Evolutionary conservation across 352 stramenopile species (phyloP).

Genomic region (Aphanomyces astaci): DNA sequence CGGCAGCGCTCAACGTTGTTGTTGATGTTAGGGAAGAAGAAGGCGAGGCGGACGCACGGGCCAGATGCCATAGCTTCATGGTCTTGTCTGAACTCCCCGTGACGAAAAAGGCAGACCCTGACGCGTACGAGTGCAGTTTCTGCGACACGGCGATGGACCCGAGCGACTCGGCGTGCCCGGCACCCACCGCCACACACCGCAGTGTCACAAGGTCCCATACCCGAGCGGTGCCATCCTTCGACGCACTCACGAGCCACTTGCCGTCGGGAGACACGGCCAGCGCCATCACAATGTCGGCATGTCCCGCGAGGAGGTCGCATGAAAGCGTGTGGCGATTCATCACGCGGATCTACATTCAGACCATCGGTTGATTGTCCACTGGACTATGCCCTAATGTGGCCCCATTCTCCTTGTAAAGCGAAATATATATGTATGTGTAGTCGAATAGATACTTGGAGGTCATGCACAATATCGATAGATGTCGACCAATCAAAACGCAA

Average conservation of each 20-base stretch:
- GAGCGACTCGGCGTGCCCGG: conserved; percentile 92
- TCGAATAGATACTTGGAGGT: too few relatives aligned
- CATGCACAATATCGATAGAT: too few relatives aligned
- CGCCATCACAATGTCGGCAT: conserved; percentile 95
- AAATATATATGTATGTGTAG: too few relatives aligned
- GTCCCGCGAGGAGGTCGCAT: conserved; percentile 93
- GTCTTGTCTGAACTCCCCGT: conserved; percentile 96
- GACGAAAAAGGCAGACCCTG: conserved; percentile 89
- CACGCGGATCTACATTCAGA: conserved; percentile 92
- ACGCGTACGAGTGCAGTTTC: conserved; percentile 62
- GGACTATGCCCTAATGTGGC: too few relatives aligned
- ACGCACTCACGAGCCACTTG: conserved; percentile 88
- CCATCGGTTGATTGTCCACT: too few relatives aligned
- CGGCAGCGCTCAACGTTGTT: conserved; percentile 44
- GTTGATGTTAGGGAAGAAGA: conserved; percentile 32
- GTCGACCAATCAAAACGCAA: too few relatives aligned
- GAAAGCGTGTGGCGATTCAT: conserved; percentile 89
- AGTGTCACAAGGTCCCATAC: conserved; percentile 81
- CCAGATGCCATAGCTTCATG: conserved; percentile 96
- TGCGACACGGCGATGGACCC: conserved; percentile 89
- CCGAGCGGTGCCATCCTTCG: conserved; percentile 90
- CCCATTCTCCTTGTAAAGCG: too few relatives aligned
- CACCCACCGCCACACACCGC: conserved; percentile 82
- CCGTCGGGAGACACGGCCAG: conserved; percentile 87
- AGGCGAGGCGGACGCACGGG: conserved; percentile 40